Evolutionary conservation across 1,139 yeast species (phyloP), one percentile per base, ranked within the genome.

Genomic region (Geotrichum europaeum): DNA sequence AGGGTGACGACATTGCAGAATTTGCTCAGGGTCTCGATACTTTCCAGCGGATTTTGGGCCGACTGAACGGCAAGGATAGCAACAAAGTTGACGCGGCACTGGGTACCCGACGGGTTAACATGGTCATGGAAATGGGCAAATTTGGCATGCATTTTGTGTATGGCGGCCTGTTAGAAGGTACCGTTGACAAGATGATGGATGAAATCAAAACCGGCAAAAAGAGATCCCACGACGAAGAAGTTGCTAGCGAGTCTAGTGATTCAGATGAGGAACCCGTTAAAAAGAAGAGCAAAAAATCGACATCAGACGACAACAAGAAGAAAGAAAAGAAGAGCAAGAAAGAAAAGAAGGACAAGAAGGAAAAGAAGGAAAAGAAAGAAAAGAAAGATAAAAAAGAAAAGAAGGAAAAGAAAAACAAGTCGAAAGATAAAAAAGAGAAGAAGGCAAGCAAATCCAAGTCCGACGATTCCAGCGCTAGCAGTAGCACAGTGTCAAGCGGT

Each of bases 21-120:
- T 96, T 88, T 69, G 85, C 94, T 64, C 88, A 94, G 22, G 98
- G 98, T 1, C 78, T 95, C 57, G 98, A 94, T 73, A 96, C 87
- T 18, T 94, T 94, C 72, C 99, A 95, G 75, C 81, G 96, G 69
- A 83, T 94, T 57, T 78, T 94, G 65, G 97, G 97, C 9, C 81
- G 94, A 69, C 79, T 94, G 64, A 94, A 78, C 63, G 78, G 78
- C 52, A 72, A 72, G 53, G 65, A 68, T 30, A 70, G 70, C 45
- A 69, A 63, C 32, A 64, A 66, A 58, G 66, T 75, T 20, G 72
- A 68, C 36, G 59, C 67, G 40, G 70, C 72, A 62, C 61, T 73
- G 25, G 64, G 67, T 25, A 61, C 64, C 45, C 59, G 71, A 67
- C 79, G 89, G 65, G 82, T 83, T 57, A 53, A 56, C 22, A 52